Conservation (phyloP, 495 filamentous ascomycete genomes). For the Acidomyces sp. region DNA sequence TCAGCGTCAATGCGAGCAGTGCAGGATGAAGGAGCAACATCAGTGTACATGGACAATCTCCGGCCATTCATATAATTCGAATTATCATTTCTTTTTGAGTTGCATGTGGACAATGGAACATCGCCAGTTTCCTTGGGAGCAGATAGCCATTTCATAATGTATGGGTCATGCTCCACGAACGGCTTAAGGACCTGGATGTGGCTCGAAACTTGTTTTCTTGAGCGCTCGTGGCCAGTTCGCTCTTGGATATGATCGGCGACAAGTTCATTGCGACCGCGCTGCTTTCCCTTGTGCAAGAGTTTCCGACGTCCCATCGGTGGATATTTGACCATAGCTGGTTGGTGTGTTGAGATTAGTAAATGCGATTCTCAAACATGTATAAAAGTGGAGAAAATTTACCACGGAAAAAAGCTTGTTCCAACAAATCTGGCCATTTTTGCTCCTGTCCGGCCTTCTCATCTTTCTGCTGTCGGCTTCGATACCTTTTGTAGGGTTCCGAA, state of each 20-base stretch:
- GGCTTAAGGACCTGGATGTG: constrained; percentile 94
- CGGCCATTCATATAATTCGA: constrained; percentile 4
- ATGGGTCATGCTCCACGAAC: constrained; percentile 51
- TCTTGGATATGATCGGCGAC: constrained; percentile 71
- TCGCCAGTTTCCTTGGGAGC: constrained; percentile 5
- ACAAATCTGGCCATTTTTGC: constrained; percentile 63
- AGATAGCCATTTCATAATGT: constrained; percentile 31
- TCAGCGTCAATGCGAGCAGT: neutral
- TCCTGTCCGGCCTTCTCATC: constrained; percentile 41
- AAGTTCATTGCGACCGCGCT: constrained; percentile 79
- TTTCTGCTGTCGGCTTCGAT: constrained; percentile 51
- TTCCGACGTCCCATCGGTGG: constrained; percentile 75
- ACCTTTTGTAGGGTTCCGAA: constrained; percentile 48
- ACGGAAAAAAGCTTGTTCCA: constrained; percentile 82
- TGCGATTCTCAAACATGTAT: neutral
- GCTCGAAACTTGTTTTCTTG: constrained; percentile 84
- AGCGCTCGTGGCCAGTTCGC: constrained; percentile 50
- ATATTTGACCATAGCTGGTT: constrained; percentile 61
- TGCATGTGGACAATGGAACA: neutral
- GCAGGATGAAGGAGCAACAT: neutral
- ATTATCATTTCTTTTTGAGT: neutral
- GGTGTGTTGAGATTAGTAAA: neutral
- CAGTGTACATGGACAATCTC: constrained; percentile 8
- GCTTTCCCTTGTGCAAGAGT: constrained; percentile 47
- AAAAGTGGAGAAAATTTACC: constrained; percentile 40